phyloP scores from a whole-genome alignment of 768 basidiomycete species.

The Russula abietina region DNA sequence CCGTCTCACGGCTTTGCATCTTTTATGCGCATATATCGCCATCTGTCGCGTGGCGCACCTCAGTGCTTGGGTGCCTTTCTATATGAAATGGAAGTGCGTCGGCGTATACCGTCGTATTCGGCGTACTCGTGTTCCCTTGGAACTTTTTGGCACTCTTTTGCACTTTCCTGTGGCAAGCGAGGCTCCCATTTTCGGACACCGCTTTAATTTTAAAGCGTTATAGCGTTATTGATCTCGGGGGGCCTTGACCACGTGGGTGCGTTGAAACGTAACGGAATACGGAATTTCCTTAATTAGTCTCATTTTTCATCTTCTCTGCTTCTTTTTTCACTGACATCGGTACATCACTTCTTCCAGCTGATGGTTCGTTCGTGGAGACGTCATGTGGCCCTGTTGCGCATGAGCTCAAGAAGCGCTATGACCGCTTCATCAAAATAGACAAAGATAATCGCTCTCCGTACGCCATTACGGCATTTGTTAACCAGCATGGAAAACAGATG shows the following conservation, averaged over 20 bases:
- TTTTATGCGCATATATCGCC: slow-evolving; percentile 1
- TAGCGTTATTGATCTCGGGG: not conserved
- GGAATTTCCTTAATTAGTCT: slow-evolving; percentile 2
- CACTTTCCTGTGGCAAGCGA: not conserved
- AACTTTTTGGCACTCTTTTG: not conserved
- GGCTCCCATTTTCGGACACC: slow-evolving; percentile 9
- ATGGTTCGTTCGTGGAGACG: slow-evolving; percentile 75
- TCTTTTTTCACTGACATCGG: slow-evolving; percentile 10
- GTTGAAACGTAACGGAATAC: slow-evolving; percentile 2
- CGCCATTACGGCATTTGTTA: slow-evolving; percentile 74
- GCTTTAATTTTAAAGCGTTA: slow-evolving; percentile 1
- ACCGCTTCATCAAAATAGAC: slow-evolving; percentile 61
- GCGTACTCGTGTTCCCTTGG: slow-evolving; percentile 2
- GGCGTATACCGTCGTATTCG: not conserved
- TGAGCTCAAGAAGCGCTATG: slow-evolving; percentile 71
- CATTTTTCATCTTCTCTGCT: slow-evolving; percentile 1
- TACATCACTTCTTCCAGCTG: slow-evolving; percentile 37
- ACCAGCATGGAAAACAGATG: slow-evolving; percentile 73
- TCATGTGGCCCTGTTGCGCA: slow-evolving; percentile 69
- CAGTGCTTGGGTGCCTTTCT: not conserved
- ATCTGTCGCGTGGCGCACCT: not conserved
- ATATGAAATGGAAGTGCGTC: not conserved
- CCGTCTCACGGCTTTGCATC: not conserved
- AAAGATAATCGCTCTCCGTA: slow-evolving; percentile 68
- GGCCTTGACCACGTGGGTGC: slow-evolving; percentile 14